Base-by-base conservation (phyloP, 1,139 yeast species). In the Zygotorulaspora mrakii region DNA sequence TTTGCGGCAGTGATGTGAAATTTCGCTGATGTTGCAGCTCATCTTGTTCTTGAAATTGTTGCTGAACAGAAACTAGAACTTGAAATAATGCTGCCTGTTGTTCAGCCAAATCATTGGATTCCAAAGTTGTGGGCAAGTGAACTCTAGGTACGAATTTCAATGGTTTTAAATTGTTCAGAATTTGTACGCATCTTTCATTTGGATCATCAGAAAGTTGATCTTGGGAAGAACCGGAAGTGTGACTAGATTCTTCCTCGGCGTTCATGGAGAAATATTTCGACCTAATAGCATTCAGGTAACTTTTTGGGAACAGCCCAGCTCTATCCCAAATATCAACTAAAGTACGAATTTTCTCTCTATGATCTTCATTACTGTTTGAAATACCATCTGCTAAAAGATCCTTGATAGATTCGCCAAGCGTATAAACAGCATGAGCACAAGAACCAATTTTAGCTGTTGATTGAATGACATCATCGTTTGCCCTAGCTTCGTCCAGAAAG, bases 271-370 rank as follows among this genome's bases (percentile, higher is more conserved):
- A 81, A 62, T 76, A 77, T 54, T 75, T 79, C n/a, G 68, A 62
- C 60, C 80, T 76, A 42, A 85, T 74, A 16, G 73, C 63, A 39
- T 71, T 65, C 45, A 89, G 68, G 27, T 73, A 67, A 31, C 71
- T 71, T 31, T 74, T 73, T 39, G 73, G 70, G 64, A 91, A 91
- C 11, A 96, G 83, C 37, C 77, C 79, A 24, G 91, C 84, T 51
- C 87, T 78, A 55, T 80, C 87, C 98, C 98, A 91, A 55, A 91
- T 89, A 50, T 86, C 95, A 52, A 91, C 75, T 54, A 91, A 73
- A 65, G 88, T 89, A 57, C 79, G 71, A 52, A 88, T 77, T 64
- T 88, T 91, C 45, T 77, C 86, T 59, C 70, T 70, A 50, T 77
- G 79, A 30, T 65, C 69, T 36, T 68, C 69, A 42, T 70, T 65